Conservation (phyloP, 164 flowering plant species). For the Magnolia officinalis region DNA sequence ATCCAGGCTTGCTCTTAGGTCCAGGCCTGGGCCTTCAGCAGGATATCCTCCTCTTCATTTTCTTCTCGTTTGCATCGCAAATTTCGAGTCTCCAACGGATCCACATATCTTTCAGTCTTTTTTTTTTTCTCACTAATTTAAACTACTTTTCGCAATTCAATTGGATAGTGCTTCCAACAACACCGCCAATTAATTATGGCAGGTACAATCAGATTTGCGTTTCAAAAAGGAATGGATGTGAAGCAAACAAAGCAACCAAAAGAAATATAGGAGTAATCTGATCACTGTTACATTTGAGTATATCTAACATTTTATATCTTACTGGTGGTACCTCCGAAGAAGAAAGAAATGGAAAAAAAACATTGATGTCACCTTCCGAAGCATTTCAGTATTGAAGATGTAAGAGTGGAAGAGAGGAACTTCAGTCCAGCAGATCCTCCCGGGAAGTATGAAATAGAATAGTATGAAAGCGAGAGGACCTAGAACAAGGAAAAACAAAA, state of each 20-base stretch:
- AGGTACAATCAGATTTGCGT: no score
- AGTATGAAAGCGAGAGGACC: constrained; percentile 70
- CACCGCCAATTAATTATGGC: no score
- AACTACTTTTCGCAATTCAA: no score
- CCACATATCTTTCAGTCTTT: no score
- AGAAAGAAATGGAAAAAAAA: background rate
- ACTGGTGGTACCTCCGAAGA: no score
- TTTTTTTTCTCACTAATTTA: no score
- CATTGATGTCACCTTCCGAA: constrained; percentile 64
- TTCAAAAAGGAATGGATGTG: background rate
- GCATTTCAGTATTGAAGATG: constrained; percentile 64
- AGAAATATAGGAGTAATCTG: background rate
- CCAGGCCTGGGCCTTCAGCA: no score
- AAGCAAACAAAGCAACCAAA: background rate
- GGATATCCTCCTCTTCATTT: no score
- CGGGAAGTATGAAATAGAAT: constrained; percentile 81
- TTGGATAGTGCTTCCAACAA: no score
- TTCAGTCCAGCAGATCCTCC: constrained; percentile 90
- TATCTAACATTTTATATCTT: background rate
- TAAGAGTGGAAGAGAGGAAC: constrained; percentile 65
- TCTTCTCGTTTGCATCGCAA: no score
- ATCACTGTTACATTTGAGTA: background rate
- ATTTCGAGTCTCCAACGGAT: no score
- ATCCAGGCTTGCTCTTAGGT: no score
- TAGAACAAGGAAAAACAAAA: constrained; percentile 13